These are phyloP conservation scores for Paraphaeosphaeria sporulosa DNA, from an alignment of 2,329 filamentous ascomycete species.

Conservation along the genomic window DNA sequence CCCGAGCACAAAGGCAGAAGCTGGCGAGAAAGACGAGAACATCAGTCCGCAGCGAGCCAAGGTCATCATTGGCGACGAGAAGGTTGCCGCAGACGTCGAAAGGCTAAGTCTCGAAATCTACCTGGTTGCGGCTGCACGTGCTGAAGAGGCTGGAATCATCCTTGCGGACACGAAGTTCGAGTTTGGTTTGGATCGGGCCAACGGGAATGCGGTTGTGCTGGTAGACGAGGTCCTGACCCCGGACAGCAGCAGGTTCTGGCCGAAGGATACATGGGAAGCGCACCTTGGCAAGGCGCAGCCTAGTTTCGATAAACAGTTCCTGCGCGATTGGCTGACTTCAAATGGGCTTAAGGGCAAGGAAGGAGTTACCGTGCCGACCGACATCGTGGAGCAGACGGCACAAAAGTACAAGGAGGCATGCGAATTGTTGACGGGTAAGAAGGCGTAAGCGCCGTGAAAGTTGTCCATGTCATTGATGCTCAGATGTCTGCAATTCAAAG, in stretches of 20 bases:
- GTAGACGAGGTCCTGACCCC: slow-evolving; percentile 89
- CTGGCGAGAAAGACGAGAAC: slow-evolving; percentile 84
- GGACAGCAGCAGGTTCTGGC: slow-evolving; percentile 82
- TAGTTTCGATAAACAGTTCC: slow-evolving; percentile 81
- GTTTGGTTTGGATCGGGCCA: slow-evolving; percentile 70
- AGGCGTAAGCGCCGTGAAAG: not conserved
- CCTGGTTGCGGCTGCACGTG: slow-evolving; percentile 68
- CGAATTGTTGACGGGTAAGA: slow-evolving; percentile 68
- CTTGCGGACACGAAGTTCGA: slow-evolving; percentile 82
- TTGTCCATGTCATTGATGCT: not conserved
- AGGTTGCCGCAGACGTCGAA: slow-evolving; percentile 71
- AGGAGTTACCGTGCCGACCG: slow-evolving; percentile 74
- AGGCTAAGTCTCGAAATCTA: slow-evolving; percentile 71
- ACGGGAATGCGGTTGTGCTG: slow-evolving; percentile 72
- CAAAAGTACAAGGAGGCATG: slow-evolving; percentile 80
- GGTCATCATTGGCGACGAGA: slow-evolving; percentile 67
- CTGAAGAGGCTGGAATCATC: slow-evolving; percentile 72
- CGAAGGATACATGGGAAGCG: slow-evolving; percentile 70
- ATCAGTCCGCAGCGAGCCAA: slow-evolving; percentile 72
- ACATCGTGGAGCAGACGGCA: slow-evolving; percentile 73
- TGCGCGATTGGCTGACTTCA: slow-evolving; percentile 81
- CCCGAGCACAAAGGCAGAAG: slow-evolving; percentile 84
- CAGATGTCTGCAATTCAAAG: not conserved
- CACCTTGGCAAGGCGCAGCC: slow-evolving; percentile 74
- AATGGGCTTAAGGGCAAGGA: slow-evolving; percentile 78